phyloP scores from a whole-genome alignment of 2,329 filamentous ascomycete species.

The Pseudogymnoascus sp. region DNA sequence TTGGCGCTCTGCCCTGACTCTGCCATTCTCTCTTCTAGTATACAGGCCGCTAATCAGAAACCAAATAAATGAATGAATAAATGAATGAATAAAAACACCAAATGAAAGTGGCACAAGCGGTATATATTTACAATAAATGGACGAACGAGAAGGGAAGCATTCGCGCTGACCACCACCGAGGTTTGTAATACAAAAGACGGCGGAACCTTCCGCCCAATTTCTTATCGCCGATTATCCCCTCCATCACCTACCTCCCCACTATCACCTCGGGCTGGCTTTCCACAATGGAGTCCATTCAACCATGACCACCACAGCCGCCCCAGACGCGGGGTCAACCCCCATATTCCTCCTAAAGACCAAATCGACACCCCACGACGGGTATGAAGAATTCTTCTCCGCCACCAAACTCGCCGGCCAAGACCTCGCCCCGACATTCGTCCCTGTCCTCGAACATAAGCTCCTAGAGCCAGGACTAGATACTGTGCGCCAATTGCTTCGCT shows the following conservation, averaged over 20 bases:
- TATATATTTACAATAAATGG: not conserved
- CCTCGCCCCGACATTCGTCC: slow-evolving; percentile 63
- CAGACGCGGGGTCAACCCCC: slow-evolving; percentile 34
- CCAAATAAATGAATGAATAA: not conserved
- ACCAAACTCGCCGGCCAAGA: slow-evolving; percentile 30
- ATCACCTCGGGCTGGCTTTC: not conserved
- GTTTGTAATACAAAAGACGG: slow-evolving; percentile 9
- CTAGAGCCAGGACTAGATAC: slow-evolving; percentile 47
- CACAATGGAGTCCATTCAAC: not conserved
- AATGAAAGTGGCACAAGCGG: not conserved
- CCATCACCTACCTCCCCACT: not conserved
- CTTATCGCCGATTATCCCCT: slow-evolving; percentile 27
- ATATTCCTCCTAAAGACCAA: slow-evolving; percentile 71
- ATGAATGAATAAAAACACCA: not conserved
- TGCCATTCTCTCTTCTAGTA: not conserved
- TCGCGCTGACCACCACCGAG: not conserved
- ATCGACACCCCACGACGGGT: slow-evolving; percentile 61
- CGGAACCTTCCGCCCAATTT: slow-evolving; percentile 11
- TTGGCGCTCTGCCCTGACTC: slow-evolving; percentile 21
- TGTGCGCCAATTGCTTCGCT: slow-evolving; percentile 42
- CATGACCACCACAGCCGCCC: slow-evolving; percentile 16
- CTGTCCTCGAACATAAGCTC: slow-evolving; percentile 66
- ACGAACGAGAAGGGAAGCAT: slow-evolving; percentile 3
- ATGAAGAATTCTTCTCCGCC: slow-evolving; percentile 56
- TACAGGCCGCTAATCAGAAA: not conserved